Evolutionary conservation across 139 green algal genomes (phyloP), one percentile per base, ranked within the genome.

Genomic region (Ettlia oleoabundans): DNA sequence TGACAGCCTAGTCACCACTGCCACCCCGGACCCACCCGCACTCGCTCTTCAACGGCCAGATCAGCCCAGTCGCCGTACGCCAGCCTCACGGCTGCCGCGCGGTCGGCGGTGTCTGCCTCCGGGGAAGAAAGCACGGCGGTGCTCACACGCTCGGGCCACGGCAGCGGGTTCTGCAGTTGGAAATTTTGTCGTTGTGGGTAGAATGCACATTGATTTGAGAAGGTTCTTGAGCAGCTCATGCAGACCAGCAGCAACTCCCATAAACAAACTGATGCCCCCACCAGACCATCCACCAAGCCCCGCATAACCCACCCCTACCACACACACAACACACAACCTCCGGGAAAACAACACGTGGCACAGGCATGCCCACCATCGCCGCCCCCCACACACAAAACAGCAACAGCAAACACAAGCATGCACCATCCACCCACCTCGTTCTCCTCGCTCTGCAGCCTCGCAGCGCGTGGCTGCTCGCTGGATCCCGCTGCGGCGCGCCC

Each of bases 21-120:
- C 47, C 47, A 58, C 13, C 63, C 18, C 13, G 63, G 7, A 2
- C 64, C 53, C 64, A 82, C 83, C 24, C 83, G 65, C 35, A 97
- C 66, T 43, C 93, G 91, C 74, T 90, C 75, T 10, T 69, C 42
- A 0, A 88, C 28, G 1, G 38, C 33, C 47, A 97, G 82, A 41
- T 92, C 83, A 5, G 86, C 33, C 76, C 93, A 97, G 81, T 97
- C 93, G 30, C 83, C 86, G 62, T 90, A 90, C 0, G 76, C 82
- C 63, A 92, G 82, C 47, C 83, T 55, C 43, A 89, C 9, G 1
- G 87, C 89, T 13, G 85, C 87, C 10, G 55, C 78, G 43, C 84
- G 82, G 41, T 53, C 65, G 32, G 72, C 84, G 8, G 62, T 35
- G 13, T 81, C 43, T 6, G 79, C 67, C 4, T 68, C 55, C 0